Evolutionary conservation across 164 flowering plant species (phyloP).

Genomic region (Aristolochia contorta): DNA sequence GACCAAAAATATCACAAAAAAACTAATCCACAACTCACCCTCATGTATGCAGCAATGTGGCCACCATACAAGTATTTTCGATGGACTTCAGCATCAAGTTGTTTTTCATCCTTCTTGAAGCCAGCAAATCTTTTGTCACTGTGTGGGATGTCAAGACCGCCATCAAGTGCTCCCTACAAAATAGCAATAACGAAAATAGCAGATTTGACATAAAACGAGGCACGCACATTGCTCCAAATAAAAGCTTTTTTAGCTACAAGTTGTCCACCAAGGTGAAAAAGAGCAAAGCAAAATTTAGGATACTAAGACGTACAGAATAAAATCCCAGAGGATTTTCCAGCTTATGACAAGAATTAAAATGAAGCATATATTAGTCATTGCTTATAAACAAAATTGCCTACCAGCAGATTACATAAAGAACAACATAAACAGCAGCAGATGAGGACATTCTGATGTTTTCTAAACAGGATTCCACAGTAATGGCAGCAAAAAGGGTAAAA

Average conservation of each 20-base stretch:
- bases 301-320: neutral
- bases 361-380: neutral
- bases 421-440: no score
- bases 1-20: neutral
- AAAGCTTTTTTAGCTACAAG: neutral
- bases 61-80: constrained; percentile 76
- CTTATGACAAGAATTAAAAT: neutral
- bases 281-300: neutral
- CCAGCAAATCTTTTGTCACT: constrained; percentile 87
- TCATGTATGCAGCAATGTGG: constrained; percentile 75
- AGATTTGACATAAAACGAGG: neutral
- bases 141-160: constrained; percentile 84
- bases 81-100: constrained; percentile 75
- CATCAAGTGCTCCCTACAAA: constrained; percentile 76
- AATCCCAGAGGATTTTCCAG: neutral
- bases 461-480: no score
- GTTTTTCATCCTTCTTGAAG: constrained; percentile 44
- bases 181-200: neutral
- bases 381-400: neutral
- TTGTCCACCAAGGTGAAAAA: neutral
- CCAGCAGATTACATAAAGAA: neutral
- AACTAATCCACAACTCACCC: constrained; percentile 18
- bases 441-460: neutral
- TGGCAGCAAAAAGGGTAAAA: no score
- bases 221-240: neutral